phyloP scores from a whole-genome alignment of 192 early-diverging fungal genomes.

The Entomortierella lignicola region DNA sequence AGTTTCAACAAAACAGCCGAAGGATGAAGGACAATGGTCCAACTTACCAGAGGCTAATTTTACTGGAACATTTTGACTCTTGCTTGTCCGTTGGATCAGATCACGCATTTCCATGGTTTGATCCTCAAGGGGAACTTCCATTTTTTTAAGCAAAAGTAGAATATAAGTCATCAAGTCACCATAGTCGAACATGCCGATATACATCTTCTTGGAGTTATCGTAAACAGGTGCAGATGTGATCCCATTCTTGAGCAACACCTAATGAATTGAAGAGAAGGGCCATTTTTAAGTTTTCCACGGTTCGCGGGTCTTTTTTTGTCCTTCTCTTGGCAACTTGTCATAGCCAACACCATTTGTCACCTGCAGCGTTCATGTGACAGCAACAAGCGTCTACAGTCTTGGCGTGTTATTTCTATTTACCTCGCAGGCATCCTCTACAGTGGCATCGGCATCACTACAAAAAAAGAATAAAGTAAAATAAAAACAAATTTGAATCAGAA shows the following conservation, averaged over 20 bases:
- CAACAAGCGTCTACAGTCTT: too few species aligned
- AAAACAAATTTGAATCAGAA: not conserved
- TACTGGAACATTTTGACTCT: conserved; percentile 66
- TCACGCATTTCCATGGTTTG: conserved; percentile 68
- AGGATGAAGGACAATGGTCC: too few species aligned
- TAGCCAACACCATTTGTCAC: too few species aligned
- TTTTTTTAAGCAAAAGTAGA: conserved; percentile 70
- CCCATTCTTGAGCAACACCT: conserved; percentile 74
- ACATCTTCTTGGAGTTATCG: conserved; percentile 65
- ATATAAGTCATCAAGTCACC: conserved; percentile 85
- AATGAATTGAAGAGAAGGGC: not conserved
- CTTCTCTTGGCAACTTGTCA: not conserved
- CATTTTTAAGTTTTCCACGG: not conserved
- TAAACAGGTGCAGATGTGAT: conserved; percentile 87
- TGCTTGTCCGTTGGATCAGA: conserved; percentile 62
- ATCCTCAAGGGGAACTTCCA: conserved; percentile 48
- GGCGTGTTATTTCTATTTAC: conserved; percentile 15
- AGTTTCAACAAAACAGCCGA: too few species aligned
- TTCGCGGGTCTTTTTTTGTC: not conserved
- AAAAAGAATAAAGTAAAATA: not conserved
- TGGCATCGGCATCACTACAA: conserved; percentile 62
- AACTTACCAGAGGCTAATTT: conserved; percentile 69
- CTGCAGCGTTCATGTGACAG: too few species aligned
- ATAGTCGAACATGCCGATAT: conserved; percentile 90
- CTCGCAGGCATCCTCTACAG: conserved; percentile 79